Percentiles rank a stretch among this genome's conserved stretches.
Conservation (phyloP, 768 basidiomycete genomes). For the Suillus americanus region DNA sequence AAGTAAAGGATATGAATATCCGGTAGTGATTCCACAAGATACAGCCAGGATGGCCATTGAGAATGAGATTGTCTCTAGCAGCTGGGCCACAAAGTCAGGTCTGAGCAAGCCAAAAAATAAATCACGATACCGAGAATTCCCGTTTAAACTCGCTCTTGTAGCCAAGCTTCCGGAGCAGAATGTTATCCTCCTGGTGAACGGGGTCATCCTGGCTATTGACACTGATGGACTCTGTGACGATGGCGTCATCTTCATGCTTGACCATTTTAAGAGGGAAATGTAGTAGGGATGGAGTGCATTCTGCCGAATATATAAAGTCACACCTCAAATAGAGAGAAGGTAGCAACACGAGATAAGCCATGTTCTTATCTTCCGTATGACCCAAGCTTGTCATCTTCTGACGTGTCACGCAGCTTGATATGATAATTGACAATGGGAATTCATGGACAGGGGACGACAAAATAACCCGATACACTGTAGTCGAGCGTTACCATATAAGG, state of each 20-base stretch:
- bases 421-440: not conserved
- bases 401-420: no score
- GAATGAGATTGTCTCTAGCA: conserved; percentile 24
- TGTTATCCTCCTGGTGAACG: conserved; percentile 18
- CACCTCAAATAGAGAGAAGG: no score
- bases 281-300: not conserved
- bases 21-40: conserved; percentile 21
- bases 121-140: conserved; percentile 19
- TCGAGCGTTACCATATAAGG: not conserved
- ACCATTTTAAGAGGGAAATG: conserved; percentile 11
- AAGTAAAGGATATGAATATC: conserved; percentile 18
- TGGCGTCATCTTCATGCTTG: not conserved
- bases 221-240: conserved; percentile 5
- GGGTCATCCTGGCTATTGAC: conserved; percentile 5
- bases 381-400: not conserved
- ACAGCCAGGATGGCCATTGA: conserved; percentile 24
- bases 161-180: conserved; percentile 21
- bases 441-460: no score
- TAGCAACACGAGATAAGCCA: not conserved
- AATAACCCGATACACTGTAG: no score
- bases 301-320: not conserved
- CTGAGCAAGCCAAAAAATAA: not conserved
- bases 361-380: not conserved
- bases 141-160: conserved; percentile 27
- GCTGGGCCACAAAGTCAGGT: conserved; percentile 9